Base-by-base conservation (phyloP, 2,329 filamentous ascomycete species). In the Arthrocladium fulminans region DNA sequence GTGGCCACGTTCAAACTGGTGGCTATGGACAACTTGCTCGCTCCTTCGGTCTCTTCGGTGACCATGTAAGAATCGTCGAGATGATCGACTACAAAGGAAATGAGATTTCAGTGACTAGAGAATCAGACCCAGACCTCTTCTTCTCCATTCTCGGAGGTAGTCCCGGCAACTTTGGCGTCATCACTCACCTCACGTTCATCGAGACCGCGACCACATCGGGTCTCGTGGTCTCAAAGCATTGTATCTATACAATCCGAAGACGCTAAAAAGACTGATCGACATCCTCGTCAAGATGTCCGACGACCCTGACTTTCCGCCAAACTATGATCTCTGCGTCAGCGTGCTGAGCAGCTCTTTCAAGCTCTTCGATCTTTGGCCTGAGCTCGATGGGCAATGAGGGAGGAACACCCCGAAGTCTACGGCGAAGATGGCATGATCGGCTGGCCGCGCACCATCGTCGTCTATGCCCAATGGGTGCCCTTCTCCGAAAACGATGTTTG, bases 401-500 rank as follows among this genome's bases (percentile, higher is more conserved):
- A 60, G 37, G 54, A 59, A 3, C 60, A 68, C n/a, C 65, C 64
- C 0, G 61, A 67, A 23, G 61, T 66, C 9, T 65, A 69, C 32
- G 64, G 67, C 3, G 54, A 65, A 13, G 54, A 67, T 35, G 64
- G 66, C 1, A 48, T 63, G 3, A 62, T 64, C 19, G 59, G 57
- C 4, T 72, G 66, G 62, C 69, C 68, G 1, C 62, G 65, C 0
- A 57, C 61, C 0, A 71, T 74, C 15, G 57, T 73, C 3, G 63
- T 74, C 9, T 75, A 72, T 35, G 73, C 72, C 3, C 72, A 75
- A 50, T 75, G 69, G 67, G 69, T 71, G 1, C 71, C 71, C 1
- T 63, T 69, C 15, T 58, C 45, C 45, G 57, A 58, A 45, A 57
- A 54, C 1, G 68, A 72, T 52, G 54, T 68, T 38, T 53, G 55